Evolutionary conservation across 139 green algal species (phyloP).

Genomic region (Zygnema cylindricum): DNA sequence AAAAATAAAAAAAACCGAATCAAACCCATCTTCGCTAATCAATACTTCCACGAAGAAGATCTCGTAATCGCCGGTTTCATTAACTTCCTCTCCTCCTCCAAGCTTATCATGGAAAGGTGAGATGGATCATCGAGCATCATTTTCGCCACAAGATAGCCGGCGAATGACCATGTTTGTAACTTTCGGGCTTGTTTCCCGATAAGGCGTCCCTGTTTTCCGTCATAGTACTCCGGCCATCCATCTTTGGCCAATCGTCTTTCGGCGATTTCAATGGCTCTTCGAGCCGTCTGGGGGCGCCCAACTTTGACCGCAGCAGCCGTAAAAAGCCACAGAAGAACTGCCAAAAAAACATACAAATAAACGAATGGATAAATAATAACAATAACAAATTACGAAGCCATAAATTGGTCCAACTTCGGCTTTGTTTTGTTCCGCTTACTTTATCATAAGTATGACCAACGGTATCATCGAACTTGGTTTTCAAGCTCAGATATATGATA

Average conservation of each 20-base stretch:
- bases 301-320: conserved; percentile 52
- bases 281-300: conserved; percentile 49
- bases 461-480: no score
- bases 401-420: no score
- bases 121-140: conserved; percentile 63
- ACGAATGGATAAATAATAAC: no score
- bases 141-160: conserved; percentile 59
- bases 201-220: conserved; percentile 55
- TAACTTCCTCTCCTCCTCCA: conserved; percentile 60
- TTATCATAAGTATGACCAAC: no score
- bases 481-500: no score
- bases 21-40: no score
- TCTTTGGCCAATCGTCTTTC: conserved; percentile 45
- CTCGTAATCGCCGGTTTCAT: conserved; percentile 26
- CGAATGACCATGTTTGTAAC: conserved; percentile 59
- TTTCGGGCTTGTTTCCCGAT: conserved; percentile 59
- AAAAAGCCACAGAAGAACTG: conserved; percentile 60
- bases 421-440: no score
- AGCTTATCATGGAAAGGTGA: conserved; percentile 35
- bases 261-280: conserved; percentile 43
- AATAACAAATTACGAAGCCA: no score
- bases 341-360: no score
- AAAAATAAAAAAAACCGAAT: no score
- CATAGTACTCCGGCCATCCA: conserved; percentile 62
- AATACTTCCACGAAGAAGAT: conserved; percentile 50